Evolutionary conservation across 2,329 filamentous ascomycete genomes (phyloP), one percentile per base, ranked within the genome.

Genomic region (Leptoxyphium fumago): DNA sequence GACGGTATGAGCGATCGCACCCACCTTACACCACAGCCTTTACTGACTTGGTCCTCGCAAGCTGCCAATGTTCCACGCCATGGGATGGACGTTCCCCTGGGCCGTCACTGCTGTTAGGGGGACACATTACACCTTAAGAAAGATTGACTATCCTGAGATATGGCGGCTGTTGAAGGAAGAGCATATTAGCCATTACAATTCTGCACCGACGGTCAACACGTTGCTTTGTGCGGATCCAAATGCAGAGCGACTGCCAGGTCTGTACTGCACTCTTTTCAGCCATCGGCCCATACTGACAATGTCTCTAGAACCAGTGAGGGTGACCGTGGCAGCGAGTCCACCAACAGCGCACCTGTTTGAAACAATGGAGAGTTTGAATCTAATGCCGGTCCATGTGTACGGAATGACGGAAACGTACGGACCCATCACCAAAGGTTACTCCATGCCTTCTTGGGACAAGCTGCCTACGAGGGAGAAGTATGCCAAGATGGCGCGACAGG

Each of bases 141-240:
- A 94, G 68, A 85, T 98, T 51, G 87, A 96, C 64, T 98, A 98
- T 59, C 78, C 84, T 0, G 71, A 89, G 46, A 94, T 98, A 47
- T 98, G 91, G 91, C 75, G 75, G 41, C 67, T 98, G 3, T 68
- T 98, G 29, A 93, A 87, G 57, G 75, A 86, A 43, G 84, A 96
- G 63, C 71, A 76, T 6, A 82, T 98, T 50, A 96, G 87, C 0
- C 91, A 98, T 63, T 96, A 93, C 68, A 94, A 89, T 58, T 89
- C 89, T 1, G 91, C 89, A 0, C 91, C 91, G 0, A 98, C 91
- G 0, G 91, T 98, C 43, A 96, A 96, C 61, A 98, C 89, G 0
- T 68, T 96, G 1, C 75, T 98, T 2, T 94, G 91, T 58, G 82
- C 82, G 10, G 75, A 84, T 2, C 73, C 80, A 36, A 80, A 87